Evolutionary conservation across 352 stramenopile genomes (phyloP).

Genomic region (Phytopythium sindhum): DNA sequence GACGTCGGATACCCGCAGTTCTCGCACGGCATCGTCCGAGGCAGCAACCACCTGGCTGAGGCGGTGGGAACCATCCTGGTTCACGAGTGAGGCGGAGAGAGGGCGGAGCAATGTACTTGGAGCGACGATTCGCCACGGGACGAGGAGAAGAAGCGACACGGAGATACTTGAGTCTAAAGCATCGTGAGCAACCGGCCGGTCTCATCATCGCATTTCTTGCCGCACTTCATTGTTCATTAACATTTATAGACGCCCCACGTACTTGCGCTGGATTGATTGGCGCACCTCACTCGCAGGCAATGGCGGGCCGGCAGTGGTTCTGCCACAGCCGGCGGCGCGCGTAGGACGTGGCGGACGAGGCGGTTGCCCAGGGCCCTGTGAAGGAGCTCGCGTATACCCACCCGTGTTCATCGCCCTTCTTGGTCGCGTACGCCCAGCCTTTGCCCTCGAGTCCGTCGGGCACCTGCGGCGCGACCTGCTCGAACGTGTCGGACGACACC

Average conservation of each 20-base stretch:
- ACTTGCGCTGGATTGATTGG: background rate
- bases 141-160: too few species aligned
- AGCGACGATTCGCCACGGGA: too few species aligned
- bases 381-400: slow-evolving; percentile 70
- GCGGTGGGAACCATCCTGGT: too few species aligned
- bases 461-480: slow-evolving; percentile 56
- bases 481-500: slow-evolving; percentile 59
- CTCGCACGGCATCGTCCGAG: too few species aligned
- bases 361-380: slow-evolving; percentile 54
- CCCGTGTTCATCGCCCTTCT: slow-evolving; percentile 61
- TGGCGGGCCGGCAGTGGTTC: slow-evolving; percentile 56
- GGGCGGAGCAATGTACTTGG: too few species aligned
- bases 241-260: background rate
- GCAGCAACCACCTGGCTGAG: too few species aligned
- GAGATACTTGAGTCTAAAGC: too few species aligned
- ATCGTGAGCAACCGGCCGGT: too few species aligned
- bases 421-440: slow-evolving; percentile 64
- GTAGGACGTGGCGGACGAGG: slow-evolving; percentile 22
- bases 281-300: slow-evolving; percentile 34
- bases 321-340: slow-evolving; percentile 66
- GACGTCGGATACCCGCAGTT: too few species aligned
- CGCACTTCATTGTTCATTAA: slow-evolving; percentile 1
- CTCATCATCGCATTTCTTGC: too few species aligned
- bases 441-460: slow-evolving; percentile 45
- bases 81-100: too few species aligned